These are phyloP conservation scores for Scheffersomyces amazonensis DNA, from an alignment of 805 yeast species.

Conservation along the genomic window DNA sequence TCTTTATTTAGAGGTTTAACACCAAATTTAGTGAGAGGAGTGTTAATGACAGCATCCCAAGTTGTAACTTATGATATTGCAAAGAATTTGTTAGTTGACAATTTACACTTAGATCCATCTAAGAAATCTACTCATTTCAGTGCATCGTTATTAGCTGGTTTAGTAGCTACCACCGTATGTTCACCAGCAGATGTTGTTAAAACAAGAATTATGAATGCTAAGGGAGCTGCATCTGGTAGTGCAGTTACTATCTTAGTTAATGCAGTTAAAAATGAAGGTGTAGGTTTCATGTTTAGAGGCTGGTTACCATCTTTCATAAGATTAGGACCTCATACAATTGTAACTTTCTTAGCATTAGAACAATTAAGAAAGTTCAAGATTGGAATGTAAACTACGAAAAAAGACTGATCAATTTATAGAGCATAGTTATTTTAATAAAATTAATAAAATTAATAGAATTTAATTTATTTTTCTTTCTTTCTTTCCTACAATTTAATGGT, in stretches of 20 bases:
- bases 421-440: too few species aligned
- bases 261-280: slow-evolving; percentile 69
- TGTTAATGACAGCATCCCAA: slow-evolving; percentile 87
- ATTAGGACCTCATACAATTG: slow-evolving; percentile 78
- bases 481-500: too few species aligned
- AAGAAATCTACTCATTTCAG: slow-evolving; percentile 71
- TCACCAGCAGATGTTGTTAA: slow-evolving; percentile 92
- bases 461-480: too few species aligned
- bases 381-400: too few species aligned
- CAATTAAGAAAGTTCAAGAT: slow-evolving; percentile 54
- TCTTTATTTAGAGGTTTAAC: slow-evolving; percentile 70
- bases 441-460: too few species aligned
- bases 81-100: slow-evolving; percentile 55
- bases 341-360: slow-evolving; percentile 66
- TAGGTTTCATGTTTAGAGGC: slow-evolving; percentile 81
- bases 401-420: too few species aligned
- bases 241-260: slow-evolving; percentile 48
- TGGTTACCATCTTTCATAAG: slow-evolving; percentile 88
- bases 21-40: slow-evolving; percentile 78
- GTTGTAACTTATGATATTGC: slow-evolving; percentile 84
- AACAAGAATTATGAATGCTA: slow-evolving; percentile 80
- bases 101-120: slow-evolving; percentile 50
- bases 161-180: slow-evolving; percentile 88
- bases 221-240: slow-evolving; percentile 36
- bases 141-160: slow-evolving; percentile 77